Evolutionary conservation across 768 basidiomycete species (phyloP).

Genomic region (Suillus bovinus): DNA sequence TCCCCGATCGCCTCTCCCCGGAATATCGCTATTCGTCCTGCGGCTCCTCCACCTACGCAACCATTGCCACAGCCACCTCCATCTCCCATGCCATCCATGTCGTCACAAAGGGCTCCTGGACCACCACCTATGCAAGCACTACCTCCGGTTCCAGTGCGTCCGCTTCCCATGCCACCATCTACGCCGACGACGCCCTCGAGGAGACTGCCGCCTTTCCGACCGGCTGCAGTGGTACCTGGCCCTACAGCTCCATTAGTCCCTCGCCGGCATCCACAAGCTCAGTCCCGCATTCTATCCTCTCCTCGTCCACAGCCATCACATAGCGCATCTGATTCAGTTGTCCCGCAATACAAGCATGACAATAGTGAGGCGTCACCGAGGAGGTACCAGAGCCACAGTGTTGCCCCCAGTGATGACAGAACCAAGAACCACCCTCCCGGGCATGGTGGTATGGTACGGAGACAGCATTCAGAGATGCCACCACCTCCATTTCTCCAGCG

Average conservation of each 20-base stretch:
- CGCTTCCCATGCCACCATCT: conserved; percentile 7
- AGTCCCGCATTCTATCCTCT: conserved; percentile 21
- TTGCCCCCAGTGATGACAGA: not conserved
- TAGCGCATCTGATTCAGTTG: conserved; percentile 1
- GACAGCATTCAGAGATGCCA: conserved; percentile 18
- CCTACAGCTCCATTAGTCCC: conserved; percentile 17
- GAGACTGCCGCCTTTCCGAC: not conserved
- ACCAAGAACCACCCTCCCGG: conserved; percentile 13
- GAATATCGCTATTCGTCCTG: conserved; percentile 30
- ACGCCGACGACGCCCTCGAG: not conserved
- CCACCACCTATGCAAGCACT: not conserved
- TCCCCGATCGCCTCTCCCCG: conserved; percentile 20
- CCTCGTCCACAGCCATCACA: conserved; percentile 15
- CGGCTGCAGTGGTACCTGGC: conserved; percentile 11
- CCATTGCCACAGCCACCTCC: conserved; percentile 32
- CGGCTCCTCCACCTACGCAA: conserved; percentile 30
- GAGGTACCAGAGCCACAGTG: not conserved
- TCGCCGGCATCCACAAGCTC: conserved; percentile 10
- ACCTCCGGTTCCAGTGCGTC: conserved; percentile 5
- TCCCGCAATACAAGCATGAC: not conserved
- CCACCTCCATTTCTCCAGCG: conserved; percentile 32
- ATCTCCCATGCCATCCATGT: conserved; percentile 13
- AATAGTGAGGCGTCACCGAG: conserved; percentile 3
- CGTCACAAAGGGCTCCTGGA: conserved; percentile 5
- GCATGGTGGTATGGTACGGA: conserved; percentile 7